A percentile compares a stretch with the other conserved stretches of the same genome.
Evolutionary conservation across 805 yeast species (phyloP).

Genomic region (Kodamaea fukazawae): DNA sequence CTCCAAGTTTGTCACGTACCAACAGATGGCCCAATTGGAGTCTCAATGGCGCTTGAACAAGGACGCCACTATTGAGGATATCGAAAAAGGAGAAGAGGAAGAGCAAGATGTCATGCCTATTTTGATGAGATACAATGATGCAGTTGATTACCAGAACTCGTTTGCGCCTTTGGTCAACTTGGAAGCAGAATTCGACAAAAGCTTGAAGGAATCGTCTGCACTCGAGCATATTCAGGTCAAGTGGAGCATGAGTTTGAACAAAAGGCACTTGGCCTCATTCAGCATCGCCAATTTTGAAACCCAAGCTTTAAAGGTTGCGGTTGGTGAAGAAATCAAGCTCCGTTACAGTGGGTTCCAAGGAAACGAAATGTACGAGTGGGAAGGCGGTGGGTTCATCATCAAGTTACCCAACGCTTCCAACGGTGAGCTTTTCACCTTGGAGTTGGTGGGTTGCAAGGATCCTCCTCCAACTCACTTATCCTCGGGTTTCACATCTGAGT

Average conservation of each 20-base stretch:
- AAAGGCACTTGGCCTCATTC: conserved; percentile 67
- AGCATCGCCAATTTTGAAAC: conserved; percentile 65
- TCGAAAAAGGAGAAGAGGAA: conserved; percentile 46
- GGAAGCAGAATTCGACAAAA: conserved; percentile 79
- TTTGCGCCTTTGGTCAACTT: conserved; percentile 80
- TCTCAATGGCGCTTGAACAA: conserved; percentile 76
- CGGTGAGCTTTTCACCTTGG: conserved; percentile 70
- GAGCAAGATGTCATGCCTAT: conserved; percentile 69
- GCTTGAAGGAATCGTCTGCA: conserved; percentile 72
- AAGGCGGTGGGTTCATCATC: conserved; percentile 66
- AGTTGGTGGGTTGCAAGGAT: conserved; percentile 46
- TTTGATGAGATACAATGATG: conserved; percentile 74
- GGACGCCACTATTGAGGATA: conserved; percentile 68
- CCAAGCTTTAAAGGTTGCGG: conserved; percentile 64
- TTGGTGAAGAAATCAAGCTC: conserved; percentile 80
- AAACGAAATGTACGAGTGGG: conserved; percentile 53
- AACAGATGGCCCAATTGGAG: conserved; percentile 71
- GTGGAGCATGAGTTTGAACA: conserved; percentile 71
- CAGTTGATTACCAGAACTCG: conserved; percentile 78
- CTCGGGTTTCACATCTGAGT: conserved; percentile 75
- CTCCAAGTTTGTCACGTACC: conserved; percentile 54
- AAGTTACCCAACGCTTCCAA: conserved; percentile 59
- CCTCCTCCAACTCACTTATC: conserved; percentile 50
- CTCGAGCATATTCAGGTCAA: conserved; percentile 66
- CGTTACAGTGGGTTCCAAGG: conserved; percentile 56